Base-by-base conservation (phyloP, 805 yeast species). In the Kluyveromyces nonfermentans region DNA sequence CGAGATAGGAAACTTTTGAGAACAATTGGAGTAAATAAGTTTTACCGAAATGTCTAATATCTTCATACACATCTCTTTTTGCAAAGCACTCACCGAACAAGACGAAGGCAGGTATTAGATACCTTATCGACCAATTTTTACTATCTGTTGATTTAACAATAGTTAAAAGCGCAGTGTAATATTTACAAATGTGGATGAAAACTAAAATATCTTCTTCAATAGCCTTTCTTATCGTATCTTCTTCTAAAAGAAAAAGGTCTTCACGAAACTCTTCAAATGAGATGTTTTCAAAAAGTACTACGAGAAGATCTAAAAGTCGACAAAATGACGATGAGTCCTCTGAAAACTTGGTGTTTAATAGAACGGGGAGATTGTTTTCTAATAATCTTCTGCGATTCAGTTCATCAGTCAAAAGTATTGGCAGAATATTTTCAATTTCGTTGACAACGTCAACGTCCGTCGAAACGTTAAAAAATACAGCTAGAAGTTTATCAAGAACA, bases 301-400 rank as follows among this genome's bases (percentile, higher is more conserved):
- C 35, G 28, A 62, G 37, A 4, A 62, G 42, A 22, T 54, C 55
- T 30, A 56, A 41, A 20, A 60, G 36, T 46, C 66, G 52, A n/a
- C 56, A 41, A 31, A 49, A 35, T 2, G 43, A 33, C 3, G 51
- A 28, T 1, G 61, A 43, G 7, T 56, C 47, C 4, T 37, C 43
- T 5, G 41, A 38, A 14, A 44, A 32, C 41, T 52, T 58, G 1
- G 54, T 40, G 9, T 41, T 40, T 35, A 51, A 18, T 31, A 62
- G 38, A 4, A 48, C 33, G 2, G 48, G 46, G 2, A 41, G 18
- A 40, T 59, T 60, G 34, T 58, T 51, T 3, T 43, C 40, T 15
- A 60, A 33, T 1, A 60, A 44, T 10, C 52, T 49, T 10, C 55
- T 50, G 33, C 59, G 44, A 10, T 60, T 46, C 20, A 51, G 36